A percentile compares a stretch with the other conserved stretches of the same genome.
Conservation (phyloP, 2,329 filamentous ascomycete species). For the Botrytis hyacinthi region DNA sequence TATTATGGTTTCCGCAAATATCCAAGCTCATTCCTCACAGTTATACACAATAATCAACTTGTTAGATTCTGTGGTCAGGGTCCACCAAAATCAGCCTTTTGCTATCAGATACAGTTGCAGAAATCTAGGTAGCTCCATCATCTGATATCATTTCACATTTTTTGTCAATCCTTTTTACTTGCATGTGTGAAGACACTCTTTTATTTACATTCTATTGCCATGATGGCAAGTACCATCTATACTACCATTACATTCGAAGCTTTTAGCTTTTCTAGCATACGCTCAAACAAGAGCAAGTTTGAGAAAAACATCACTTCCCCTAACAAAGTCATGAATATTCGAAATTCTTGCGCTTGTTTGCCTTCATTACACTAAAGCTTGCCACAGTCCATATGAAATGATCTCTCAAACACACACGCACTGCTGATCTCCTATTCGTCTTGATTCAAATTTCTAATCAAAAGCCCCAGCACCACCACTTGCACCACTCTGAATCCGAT, state of each 20-base stretch:
- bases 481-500: not conserved
- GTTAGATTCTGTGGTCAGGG: not conserved
- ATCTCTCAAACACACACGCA: not conserved
- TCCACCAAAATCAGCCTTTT: not conserved
- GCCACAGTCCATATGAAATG: not conserved
- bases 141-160: not conserved
- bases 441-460: not conserved
- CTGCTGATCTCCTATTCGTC: not conserved
- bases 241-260: not conserved
- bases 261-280: not conserved
- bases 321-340: not conserved
- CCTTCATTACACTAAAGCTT: not conserved
- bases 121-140: not conserved
- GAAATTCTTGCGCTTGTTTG: not conserved
- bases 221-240: not conserved
- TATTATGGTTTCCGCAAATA: no score
- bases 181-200: not conserved
- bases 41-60: no score
- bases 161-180: not conserved
- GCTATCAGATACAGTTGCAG: not conserved
- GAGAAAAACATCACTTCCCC: not conserved
- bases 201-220: not conserved
- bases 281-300: not conserved
- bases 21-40: no score
- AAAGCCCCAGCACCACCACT: not conserved